Conservation (phyloP, 345 rosid genomes). For the Hibiscus trionum region DNA sequence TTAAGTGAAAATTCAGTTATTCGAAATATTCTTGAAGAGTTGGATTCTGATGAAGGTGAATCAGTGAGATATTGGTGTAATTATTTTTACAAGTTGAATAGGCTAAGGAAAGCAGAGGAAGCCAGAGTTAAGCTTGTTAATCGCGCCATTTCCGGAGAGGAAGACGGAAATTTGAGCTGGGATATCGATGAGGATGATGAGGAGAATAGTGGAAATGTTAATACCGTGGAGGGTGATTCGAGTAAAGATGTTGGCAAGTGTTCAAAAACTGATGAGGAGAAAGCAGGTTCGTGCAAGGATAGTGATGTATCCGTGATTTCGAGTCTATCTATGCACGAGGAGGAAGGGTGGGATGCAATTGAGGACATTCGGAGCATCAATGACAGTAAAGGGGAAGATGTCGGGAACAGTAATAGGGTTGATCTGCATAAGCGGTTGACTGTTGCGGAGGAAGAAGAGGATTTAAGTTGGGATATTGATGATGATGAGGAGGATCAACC, state of each 20-base stretch:
- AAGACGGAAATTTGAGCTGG: slow-evolving; percentile 78
- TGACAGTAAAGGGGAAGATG: slow-evolving; percentile 24
- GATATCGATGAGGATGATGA: slow-evolving; percentile 53
- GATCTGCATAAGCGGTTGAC: slow-evolving; percentile 45
- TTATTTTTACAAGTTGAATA: slow-evolving; percentile 49
- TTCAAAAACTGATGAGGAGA: slow-evolving; percentile 13
- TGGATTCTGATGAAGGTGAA: slow-evolving; percentile 41
- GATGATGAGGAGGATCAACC: slow-evolving; percentile 38
- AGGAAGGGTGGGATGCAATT: slow-evolving; percentile 79
- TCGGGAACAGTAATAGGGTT: slow-evolving; percentile 20
- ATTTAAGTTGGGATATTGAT: slow-evolving; percentile 81
- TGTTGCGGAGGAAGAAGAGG: slow-evolving; percentile 54
- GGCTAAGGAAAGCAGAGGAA: slow-evolving; percentile 54
- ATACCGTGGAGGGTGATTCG: background rate
- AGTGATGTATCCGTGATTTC: slow-evolving; percentile 66
- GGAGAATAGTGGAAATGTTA: slow-evolving; percentile 4
- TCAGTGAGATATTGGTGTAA: slow-evolving; percentile 52
- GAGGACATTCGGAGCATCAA: slow-evolving; percentile 52
- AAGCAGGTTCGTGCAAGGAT: slow-evolving; percentile 36
- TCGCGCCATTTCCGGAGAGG: slow-evolving; percentile 47
- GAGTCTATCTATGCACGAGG: slow-evolving; percentile 39
- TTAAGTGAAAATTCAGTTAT: slow-evolving; percentile 27
- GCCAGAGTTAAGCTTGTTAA: slow-evolving; percentile 58
- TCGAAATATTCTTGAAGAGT: slow-evolving; percentile 30
- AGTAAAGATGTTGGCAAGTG: slow-evolving; percentile 4